Conservation (phyloP, 345 rosid species). For the Arabis hirsuta region DNA sequence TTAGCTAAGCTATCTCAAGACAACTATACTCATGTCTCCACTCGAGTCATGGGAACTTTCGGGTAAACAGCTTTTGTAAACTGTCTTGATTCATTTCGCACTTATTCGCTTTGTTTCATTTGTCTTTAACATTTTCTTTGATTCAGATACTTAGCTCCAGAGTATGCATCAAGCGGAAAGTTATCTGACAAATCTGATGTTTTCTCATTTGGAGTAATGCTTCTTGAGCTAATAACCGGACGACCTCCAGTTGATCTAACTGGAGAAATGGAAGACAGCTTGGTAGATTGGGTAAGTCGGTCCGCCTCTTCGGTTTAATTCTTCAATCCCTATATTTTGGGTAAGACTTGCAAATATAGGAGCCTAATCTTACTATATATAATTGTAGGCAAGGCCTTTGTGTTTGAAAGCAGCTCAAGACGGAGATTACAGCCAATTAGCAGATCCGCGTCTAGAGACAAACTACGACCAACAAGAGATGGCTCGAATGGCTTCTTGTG, state of each 20-base stretch:
- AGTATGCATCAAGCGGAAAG: slow-evolving; percentile 91
- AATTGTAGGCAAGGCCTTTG: slow-evolving; percentile 73
- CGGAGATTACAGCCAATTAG: slow-evolving; percentile 58
- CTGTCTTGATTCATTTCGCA: background rate
- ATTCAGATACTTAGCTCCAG: slow-evolving; percentile 87
- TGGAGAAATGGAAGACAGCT: slow-evolving; percentile 74
- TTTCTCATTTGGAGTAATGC: slow-evolving; percentile 86
- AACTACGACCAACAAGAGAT: slow-evolving; percentile 60
- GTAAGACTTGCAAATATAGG: background rate
- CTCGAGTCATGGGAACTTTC: slow-evolving; percentile 97
- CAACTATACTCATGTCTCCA: slow-evolving; percentile 85
- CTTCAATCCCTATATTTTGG: background rate
- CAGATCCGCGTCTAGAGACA: slow-evolving; percentile 66
- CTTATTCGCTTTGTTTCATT: background rate
- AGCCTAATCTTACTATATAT: background rate
- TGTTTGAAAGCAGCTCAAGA: slow-evolving; percentile 56
- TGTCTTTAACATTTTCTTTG: background rate
- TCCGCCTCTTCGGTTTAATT: background rate
- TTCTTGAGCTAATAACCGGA: slow-evolving; percentile 83
- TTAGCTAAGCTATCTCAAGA: slow-evolving; percentile 88
- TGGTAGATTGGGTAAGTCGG: slow-evolving; percentile 82
- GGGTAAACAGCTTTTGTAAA: slow-evolving; percentile 60
- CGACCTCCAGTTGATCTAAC: slow-evolving; percentile 65
- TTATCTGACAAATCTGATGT: slow-evolving; percentile 91
- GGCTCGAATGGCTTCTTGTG: slow-evolving; percentile 79